Base-by-base conservation (phyloP, 306 rosid genomes). In the Alnus glutinosa region DNA sequence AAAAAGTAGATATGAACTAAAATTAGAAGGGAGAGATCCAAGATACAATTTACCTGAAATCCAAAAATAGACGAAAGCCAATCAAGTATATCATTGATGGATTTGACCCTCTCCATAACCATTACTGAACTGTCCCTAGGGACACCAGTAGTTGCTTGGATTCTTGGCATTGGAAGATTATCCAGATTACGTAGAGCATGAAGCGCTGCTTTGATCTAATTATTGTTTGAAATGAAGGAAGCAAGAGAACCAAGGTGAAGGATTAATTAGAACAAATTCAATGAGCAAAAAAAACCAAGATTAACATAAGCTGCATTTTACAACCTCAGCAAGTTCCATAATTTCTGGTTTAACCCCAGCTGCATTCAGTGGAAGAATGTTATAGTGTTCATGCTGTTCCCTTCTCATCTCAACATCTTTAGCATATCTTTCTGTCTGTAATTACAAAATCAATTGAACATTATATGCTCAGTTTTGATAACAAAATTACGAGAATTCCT, bases 281-380 rank as follows among this genome's bases (percentile, higher is more conserved):
- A 70, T 57, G 47, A 70, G 55, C 50, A n/a, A 64, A 74, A 64
- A 34, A 1, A 34, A 34, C 37, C 37, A 34, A 34, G 37, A 34
- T 34, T 34, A 34, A 34, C 37, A 34, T 34, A 34, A 34, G 37
- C 37, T 34, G 37, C 37, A 34, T 34, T 70, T 83, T 55, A 75
- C 55, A 82, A 95, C 99, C 99, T 90, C 97, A 1, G 96, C 91
- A 84, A 93, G 91, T 72, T 93, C 93, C 99, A 95, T 95, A 71
- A 93, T 90, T 77, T 84, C 83, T 15, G 97, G 98, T 86, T 84
- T 93, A 88, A 89, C 94, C 82, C 94, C 98, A 71, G 89, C 88
- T 70, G 90, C 91, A 87, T 91, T 86, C 74, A 92, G 78, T 51
- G 98, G 98, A 81, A 95, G 97, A 85, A 95, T 92, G 87, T 95